phyloP scores from a whole-genome alignment of 805 yeast genomes.

The Lipomyces japonicus region DNA sequence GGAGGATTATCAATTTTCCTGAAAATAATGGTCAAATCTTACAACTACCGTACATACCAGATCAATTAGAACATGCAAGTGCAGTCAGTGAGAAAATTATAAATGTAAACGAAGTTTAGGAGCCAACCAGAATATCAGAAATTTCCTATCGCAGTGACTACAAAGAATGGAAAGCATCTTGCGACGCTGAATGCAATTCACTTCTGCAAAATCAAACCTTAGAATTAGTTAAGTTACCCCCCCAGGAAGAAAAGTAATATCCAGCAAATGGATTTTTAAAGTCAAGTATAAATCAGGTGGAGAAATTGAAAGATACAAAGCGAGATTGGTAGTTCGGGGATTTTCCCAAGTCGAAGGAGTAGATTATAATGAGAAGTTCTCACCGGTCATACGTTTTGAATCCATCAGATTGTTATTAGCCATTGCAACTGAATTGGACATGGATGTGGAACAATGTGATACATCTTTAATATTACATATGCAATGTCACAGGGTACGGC shows the following conservation, averaged over 20 bases:
- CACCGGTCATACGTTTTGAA: constrained; percentile 34
- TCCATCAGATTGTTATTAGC: constrained; percentile 11
- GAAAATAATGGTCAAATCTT: no score
- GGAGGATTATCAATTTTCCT: no score
- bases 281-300: constrained; percentile 18
- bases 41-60: no score
- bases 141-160: neutral
- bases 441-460: constrained; percentile 12
- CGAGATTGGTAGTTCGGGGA: constrained; percentile 35
- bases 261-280: constrained; percentile 30
- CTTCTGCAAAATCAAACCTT: constrained; percentile 13
- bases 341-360: constrained; percentile 31
- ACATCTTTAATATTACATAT: no score
- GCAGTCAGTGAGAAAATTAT: no score
- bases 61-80: no score
- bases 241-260: constrained; percentile 12
- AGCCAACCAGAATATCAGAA: no score
- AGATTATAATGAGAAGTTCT: constrained; percentile 33
- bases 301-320: constrained; percentile 25
- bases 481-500: no score
- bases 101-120: no score
- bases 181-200: constrained; percentile 1
- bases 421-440: neutral
- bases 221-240: constrained; percentile 9
- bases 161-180: neutral